These are phyloP conservation scores for Alliaria petiolata DNA, from an alignment of 345 rosid genomes.

Conservation along the genomic window DNA sequence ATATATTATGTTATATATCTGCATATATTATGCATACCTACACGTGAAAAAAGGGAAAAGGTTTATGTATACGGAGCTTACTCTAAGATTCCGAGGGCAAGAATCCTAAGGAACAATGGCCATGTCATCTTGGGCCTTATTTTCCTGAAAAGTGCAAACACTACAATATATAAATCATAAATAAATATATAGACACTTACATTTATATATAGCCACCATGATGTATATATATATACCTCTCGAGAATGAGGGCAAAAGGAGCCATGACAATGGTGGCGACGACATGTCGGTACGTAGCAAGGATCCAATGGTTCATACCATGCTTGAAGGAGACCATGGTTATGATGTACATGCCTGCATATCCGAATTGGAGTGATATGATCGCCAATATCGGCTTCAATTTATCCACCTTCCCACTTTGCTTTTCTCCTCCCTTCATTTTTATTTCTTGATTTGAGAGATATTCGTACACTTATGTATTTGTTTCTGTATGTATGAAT, in stretches of 20 bases:
- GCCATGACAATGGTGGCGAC: conserved; percentile 68
- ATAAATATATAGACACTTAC: background rate
- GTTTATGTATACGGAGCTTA: conserved; percentile 35
- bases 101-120: conserved; percentile 65
- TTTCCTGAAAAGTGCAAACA: conserved; percentile 50
- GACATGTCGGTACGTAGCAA: conserved; percentile 75
- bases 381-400: conserved; percentile 76
- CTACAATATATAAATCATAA: background rate
- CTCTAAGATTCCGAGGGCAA: conserved; percentile 82
- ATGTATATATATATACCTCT: conserved; percentile 45
- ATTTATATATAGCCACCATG: background rate
- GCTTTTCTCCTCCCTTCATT: conserved; percentile 28
- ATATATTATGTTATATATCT: background rate
- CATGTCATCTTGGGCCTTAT: conserved; percentile 87
- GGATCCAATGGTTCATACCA: conserved; percentile 80
- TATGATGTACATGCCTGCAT: conserved; percentile 81
- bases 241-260: conserved; percentile 81
- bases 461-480: background rate
- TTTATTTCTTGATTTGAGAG: background rate
- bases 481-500: background rate
- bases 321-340: conserved; percentile 61
- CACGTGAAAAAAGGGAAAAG: background rate
- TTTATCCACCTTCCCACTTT: conserved; percentile 30
- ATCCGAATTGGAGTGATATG: conserved; percentile 79
- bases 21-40: background rate